Evolutionary conservation across 176 grass and related monocot species (phyloP).

Genomic region (Carex kokanica): DNA sequence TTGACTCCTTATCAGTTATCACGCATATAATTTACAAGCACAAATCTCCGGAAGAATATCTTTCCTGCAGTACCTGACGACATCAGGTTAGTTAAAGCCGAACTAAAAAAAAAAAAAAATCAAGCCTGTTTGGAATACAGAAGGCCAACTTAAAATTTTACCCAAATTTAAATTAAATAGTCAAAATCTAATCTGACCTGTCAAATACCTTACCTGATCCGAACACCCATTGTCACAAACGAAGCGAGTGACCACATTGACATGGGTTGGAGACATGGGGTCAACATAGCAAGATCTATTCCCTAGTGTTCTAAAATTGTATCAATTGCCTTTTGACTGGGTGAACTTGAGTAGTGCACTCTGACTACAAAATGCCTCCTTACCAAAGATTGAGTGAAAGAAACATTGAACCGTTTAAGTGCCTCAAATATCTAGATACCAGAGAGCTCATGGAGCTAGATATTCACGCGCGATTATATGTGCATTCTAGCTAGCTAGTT

Average conservation of each 20-base stretch:
- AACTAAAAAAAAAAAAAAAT: too few relatives aligned
- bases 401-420: background rate
- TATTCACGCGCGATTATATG: background rate
- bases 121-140: too few relatives aligned
- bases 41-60: too few relatives aligned
- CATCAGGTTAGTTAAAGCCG: too few relatives aligned
- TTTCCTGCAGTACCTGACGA: too few relatives aligned
- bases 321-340: conserved; percentile 17
- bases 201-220: too few relatives aligned
- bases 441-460: background rate
- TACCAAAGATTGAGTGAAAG: background rate
- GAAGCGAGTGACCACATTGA: background rate
- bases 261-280: background rate
- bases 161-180: too few relatives aligned
- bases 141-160: too few relatives aligned
- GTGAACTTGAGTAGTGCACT: conserved; percentile 1
- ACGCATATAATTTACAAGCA: too few relatives aligned
- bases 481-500: conserved; percentile 22
- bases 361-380: background rate
- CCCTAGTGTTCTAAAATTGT: background rate
- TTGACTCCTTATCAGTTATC: too few relatives aligned
- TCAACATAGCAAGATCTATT: background rate
- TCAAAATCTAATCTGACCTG: too few relatives aligned
- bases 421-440: background rate
- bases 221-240: background rate